Evolutionary conservation across 129 eudicot genomes (phyloP).

Genomic region (Ambrosia trifida): DNA sequence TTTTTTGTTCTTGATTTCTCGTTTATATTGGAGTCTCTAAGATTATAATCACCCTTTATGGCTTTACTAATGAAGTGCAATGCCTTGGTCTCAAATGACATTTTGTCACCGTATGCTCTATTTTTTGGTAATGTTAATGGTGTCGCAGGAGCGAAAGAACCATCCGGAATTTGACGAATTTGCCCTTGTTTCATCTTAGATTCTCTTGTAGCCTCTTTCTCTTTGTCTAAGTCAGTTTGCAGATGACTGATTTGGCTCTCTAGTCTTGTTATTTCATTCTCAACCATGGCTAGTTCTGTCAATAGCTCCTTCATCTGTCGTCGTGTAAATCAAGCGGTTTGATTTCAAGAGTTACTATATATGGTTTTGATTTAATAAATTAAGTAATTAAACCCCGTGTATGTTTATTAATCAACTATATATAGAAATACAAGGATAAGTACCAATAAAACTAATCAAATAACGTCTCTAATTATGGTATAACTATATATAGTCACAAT

Average conservation of each 20-base stretch:
- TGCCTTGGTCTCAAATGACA: conserved; percentile 71
- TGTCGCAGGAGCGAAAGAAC: conserved; percentile 31
- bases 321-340: not conserved
- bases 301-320: conserved; percentile 67
- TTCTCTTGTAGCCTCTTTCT: conserved; percentile 55
- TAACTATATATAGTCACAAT: no score
- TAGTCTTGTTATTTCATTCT: conserved; percentile 66
- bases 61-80: conserved; percentile 93
- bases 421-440: no score
- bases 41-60: conserved; percentile 80
- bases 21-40: conserved; percentile 51
- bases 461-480: no score
- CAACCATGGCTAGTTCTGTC: conserved; percentile 82
- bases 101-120: conserved; percentile 43
- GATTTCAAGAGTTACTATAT: not conserved
- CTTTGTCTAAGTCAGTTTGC: conserved; percentile 47
- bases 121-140: conserved; percentile 25
- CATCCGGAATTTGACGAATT: conserved; percentile 27
- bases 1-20: conserved; percentile 38
- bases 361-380: no score
- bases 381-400: no score
- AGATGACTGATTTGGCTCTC: conserved; percentile 84
- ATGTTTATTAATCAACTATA: no score
- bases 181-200: conserved; percentile 34
- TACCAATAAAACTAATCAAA: no score